Conservation (phyloP, 345 rosid species). For the Salix brachista region DNA sequence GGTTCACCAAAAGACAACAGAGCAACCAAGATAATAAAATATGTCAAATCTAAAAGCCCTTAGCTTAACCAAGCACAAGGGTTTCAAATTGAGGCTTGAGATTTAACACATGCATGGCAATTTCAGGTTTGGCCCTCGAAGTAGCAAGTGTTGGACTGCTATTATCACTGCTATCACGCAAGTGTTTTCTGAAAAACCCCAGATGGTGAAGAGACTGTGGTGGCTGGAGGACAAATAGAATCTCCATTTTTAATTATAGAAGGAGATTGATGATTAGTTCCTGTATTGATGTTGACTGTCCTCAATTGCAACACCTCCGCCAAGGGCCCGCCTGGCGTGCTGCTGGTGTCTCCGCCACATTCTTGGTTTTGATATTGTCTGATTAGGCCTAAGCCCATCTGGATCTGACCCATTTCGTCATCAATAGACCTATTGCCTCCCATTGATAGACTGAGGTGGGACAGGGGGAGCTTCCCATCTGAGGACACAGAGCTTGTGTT, state of each 20-base stretch:
- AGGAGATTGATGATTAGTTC: slow-evolving; percentile 18
- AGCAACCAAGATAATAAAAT: not conserved
- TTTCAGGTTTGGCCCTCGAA: slow-evolving; percentile 34
- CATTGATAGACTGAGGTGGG: slow-evolving; percentile 50
- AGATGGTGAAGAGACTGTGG: slow-evolving; percentile 52
- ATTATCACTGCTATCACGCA: slow-evolving; percentile 50
- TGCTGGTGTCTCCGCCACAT: slow-evolving; percentile 8
- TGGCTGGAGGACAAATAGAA: slow-evolving; percentile 24
- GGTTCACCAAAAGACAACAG: not conserved
- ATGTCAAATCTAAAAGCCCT: not conserved
- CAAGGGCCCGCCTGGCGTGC: slow-evolving; percentile 67
- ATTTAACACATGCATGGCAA: slow-evolving; percentile 34
- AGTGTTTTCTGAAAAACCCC: slow-evolving; percentile 46
- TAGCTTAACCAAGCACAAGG: not conserved
- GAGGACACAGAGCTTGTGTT: slow-evolving; percentile 34
- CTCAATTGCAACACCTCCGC: slow-evolving; percentile 61
- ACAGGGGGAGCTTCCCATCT: slow-evolving; percentile 33
- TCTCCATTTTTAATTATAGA: slow-evolving; percentile 20
- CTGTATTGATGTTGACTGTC: slow-evolving; percentile 1
- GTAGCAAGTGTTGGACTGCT: slow-evolving; percentile 42
- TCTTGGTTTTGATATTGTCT: slow-evolving; percentile 28
- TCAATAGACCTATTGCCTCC: slow-evolving; percentile 36
- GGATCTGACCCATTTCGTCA: slow-evolving; percentile 37
- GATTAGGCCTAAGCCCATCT: slow-evolving; percentile 34
- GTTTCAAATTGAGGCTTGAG: slow-evolving; percentile 21